Base-by-base conservation (phyloP, 2,329 filamentous ascomycete genomes). In the Apiospora marii region DNA sequence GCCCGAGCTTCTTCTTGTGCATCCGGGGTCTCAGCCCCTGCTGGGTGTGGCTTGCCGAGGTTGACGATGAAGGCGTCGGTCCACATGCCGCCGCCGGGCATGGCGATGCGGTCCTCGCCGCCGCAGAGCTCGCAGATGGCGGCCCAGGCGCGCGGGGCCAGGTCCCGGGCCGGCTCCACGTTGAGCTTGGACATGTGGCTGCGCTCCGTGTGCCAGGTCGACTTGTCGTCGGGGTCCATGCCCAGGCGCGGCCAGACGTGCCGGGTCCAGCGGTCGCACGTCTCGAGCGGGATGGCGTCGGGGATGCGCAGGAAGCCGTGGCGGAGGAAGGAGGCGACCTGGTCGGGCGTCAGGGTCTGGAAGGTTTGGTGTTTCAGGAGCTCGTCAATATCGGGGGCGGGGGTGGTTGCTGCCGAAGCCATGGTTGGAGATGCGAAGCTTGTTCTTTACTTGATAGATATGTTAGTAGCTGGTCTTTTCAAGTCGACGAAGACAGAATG, bases 31-130 rank as follows among this genome's bases (percentile, higher is more conserved):
- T 84, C 80, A 4, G 27, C 27, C 27, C 27, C 27, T 30, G 27
- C 27, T 30, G 27, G 27, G 27, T 30, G 27, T 30, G 82, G 76
- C 0, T 81, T 86, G 10, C 88, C 88, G 12, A 90, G 81, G 76
- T 90, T 90, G 27, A 90, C 86, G 73, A 90, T 89, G 74, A 89
- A 85, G 1, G 83, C 82, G 77, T 90, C 88, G 72, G 82, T 83
- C 87, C 87, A 90, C 4, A 77, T 80, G 0, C 82, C 81, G 24
- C 80, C 83, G 12, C 81, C 75, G 41, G 80, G 77, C 49, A 53
- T 16, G 0, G 80, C 79, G 46, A 87, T 79, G 2, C 82, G 81
- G 22, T 84, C 82, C 64, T 87, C 83, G 46, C 87, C 87, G 30
- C 87, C 87, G 12, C 88, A 80, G 0, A 90, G 82, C 72, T 87